These are phyloP conservation scores for Ceratocystis eucalypticola DNA, from an alignment of 2,329 filamentous ascomycete genomes.

Conservation along the genomic window DNA sequence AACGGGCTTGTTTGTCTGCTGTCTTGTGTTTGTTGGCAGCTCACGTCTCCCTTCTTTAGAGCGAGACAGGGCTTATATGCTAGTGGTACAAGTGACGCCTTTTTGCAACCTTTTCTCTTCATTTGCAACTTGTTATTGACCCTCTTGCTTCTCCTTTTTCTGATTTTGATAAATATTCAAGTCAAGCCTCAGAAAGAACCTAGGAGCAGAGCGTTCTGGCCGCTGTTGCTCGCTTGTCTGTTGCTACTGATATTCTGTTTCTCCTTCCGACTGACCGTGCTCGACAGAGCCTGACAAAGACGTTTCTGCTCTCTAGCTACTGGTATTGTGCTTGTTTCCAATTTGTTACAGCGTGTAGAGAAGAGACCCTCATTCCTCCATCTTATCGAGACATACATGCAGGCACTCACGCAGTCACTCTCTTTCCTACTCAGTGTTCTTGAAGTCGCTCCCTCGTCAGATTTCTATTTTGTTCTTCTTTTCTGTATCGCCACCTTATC, in stretches of 20 bases:
- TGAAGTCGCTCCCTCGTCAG: neutral
- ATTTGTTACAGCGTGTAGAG: slow-evolving; percentile 1
- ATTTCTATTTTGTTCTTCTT: neutral
- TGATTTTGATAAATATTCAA: neutral
- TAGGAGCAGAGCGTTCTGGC: no score
- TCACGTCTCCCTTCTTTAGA: neutral
- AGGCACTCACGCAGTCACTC: no score
- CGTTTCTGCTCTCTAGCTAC: neutral
- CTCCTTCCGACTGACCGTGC: no score
- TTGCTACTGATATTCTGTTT: no score
- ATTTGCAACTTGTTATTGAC: neutral
- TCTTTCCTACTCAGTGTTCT: no score
- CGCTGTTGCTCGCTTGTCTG: no score
- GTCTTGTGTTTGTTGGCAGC: neutral
- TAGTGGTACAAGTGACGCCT: neutral
- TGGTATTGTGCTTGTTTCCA: slow-evolving; percentile 1
- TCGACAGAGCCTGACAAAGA: neutral
- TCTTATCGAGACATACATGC: no score
- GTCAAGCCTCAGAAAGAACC: no score
- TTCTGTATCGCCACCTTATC: no score
- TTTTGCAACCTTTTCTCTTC: neutral
- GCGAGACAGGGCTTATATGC: neutral
- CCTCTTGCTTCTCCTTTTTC: neutral
- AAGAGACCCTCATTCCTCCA: neutral
- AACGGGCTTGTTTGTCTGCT: neutral